Evolutionary conservation across 805 yeast genomes (phyloP).

Genomic region (Blastobotrys chiropterorum): DNA sequence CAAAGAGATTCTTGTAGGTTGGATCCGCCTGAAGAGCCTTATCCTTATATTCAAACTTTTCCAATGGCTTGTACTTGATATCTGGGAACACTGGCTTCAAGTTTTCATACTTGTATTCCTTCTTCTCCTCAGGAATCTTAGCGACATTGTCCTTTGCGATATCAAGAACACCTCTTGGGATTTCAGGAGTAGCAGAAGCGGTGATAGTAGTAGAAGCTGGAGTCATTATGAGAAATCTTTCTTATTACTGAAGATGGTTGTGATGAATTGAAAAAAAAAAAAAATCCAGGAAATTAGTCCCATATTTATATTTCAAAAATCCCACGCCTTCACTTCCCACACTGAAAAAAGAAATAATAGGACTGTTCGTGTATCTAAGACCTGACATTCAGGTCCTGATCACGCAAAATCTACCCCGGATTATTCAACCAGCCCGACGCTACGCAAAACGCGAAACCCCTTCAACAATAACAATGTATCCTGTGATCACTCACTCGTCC

Average conservation of each 20-base stretch:
- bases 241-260: neutral
- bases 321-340: neutral
- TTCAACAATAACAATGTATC: no score
- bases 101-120: slow-evolving; percentile 23
- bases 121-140: neutral
- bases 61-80: slow-evolving; percentile 27
- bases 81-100: slow-evolving; percentile 31
- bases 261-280: no score
- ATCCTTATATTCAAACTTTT: slow-evolving; percentile 20
- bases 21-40: slow-evolving; percentile 29
- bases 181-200: neutral
- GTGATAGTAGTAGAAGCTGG: slow-evolving; percentile 1
- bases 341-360: neutral
- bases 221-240: neutral
- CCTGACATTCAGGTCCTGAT: neutral
- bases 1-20: slow-evolving; percentile 23
- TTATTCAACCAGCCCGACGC: neutral
- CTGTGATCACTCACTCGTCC: no score
- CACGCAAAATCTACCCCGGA: neutral
- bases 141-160: neutral
- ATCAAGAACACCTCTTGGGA: slow-evolving; percentile 2
- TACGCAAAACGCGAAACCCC: no score
- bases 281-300: neutral
- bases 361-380: neutral
- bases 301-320: neutral